Evolutionary conservation across 148 eudicot genomes (phyloP).

Genomic region (Silene latifolia): DNA sequence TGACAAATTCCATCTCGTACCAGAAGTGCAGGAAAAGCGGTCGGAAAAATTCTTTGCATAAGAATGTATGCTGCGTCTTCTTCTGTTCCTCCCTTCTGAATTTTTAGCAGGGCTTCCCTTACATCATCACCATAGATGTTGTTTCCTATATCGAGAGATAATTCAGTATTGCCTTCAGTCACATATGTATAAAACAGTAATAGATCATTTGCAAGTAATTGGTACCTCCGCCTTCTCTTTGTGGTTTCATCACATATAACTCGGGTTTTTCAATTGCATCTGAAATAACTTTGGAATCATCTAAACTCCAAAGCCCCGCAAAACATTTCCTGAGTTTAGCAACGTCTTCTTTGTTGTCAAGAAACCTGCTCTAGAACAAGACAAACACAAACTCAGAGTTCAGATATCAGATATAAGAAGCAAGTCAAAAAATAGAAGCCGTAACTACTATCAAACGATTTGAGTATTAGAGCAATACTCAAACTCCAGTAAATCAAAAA

Average conservation of each 20-base stretch:
- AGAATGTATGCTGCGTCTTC: slow-evolving; percentile 93
- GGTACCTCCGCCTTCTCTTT: slow-evolving; percentile 99
- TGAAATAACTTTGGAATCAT: slow-evolving; percentile 52
- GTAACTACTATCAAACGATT: background rate
- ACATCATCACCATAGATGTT: slow-evolving; percentile 86
- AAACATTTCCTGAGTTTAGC: slow-evolving; percentile 76
- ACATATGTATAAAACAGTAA: background rate
- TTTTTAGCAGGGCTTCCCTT: slow-evolving; percentile 51
- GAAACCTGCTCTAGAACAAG: slow-evolving; percentile 56
- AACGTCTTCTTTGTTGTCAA: slow-evolving; percentile 74
- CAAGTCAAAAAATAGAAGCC: background rate
- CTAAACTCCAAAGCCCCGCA: slow-evolving; percentile 96
- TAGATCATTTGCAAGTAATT: slow-evolving; percentile 1
- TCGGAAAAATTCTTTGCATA: slow-evolving; percentile 94
- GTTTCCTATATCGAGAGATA: slow-evolving; percentile 49
- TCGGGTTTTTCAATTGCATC: slow-evolving; percentile 85
- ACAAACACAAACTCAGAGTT: slow-evolving; percentile 8
- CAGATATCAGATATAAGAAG: background rate
- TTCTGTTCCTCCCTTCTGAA: slow-evolving; percentile 57
- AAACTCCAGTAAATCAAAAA: background rate
- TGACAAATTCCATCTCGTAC: slow-evolving; percentile 69
- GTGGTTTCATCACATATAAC: slow-evolving; percentile 91
- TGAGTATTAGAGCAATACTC: background rate
- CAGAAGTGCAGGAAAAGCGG: slow-evolving; percentile 51
- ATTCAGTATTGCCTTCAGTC: background rate